A percentile compares a stretch with the other conserved stretches of the same genome.
These are phyloP conservation scores for Trypanosoma caninum DNA, from an alignment of 208 protist species.

Conservation along the genomic window DNA sequence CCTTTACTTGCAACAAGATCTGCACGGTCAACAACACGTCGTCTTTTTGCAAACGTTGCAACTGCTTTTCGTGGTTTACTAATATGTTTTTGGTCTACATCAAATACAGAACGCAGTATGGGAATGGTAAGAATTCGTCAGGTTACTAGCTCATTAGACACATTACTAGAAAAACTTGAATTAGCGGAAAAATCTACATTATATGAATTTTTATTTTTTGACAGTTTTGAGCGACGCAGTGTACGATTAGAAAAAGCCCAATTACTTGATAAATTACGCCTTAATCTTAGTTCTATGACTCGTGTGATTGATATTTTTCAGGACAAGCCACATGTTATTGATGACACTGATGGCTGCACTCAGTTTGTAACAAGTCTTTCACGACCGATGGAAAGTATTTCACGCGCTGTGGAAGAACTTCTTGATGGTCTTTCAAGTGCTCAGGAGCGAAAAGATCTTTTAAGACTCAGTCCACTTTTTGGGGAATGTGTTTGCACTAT, in stretches of 20 bases:
- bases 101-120: conserved; percentile 72
- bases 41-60: conserved; percentile 39
- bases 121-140: conserved; percentile 68
- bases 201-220: conserved; percentile 75
- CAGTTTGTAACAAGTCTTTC: conserved; percentile 56
- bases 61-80: conserved; percentile 60
- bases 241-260: conserved; percentile 57
- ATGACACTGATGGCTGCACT: conserved; percentile 44
- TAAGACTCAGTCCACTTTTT: conserved; percentile 37
- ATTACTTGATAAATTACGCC: conserved; percentile 54
- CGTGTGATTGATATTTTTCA: conserved; percentile 75
- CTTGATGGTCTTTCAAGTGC: conserved; percentile 42
- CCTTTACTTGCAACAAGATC: conserved; percentile 49
- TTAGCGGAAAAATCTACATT: conserved; percentile 44
- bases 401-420: conserved; percentile 44
- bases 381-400: conserved; percentile 51
- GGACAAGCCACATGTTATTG: conserved; percentile 58
- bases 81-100: conserved; percentile 63
- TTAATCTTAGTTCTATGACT: conserved; percentile 68
- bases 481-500: conserved; percentile 39
- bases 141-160: conserved; percentile 47
- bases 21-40: conserved; percentile 26
- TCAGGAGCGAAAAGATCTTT: conserved; percentile 45
- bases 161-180: conserved; percentile 51
- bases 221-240: conserved; percentile 51